Conservation (phyloP, 805 yeast species). For the Sungouiella thailandica region DNA sequence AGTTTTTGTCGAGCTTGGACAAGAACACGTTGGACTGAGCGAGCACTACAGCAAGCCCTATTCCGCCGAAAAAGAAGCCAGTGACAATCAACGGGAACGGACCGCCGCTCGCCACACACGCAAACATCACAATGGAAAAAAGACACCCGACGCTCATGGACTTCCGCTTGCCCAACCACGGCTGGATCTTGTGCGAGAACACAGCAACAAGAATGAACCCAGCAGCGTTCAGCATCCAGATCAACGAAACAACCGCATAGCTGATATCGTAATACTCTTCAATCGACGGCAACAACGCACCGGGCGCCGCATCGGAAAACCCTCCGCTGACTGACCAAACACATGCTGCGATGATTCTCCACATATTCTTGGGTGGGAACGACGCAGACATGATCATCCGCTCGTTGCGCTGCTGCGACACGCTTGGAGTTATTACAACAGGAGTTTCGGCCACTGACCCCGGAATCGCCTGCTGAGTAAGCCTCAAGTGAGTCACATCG, state of each 20-base stretch:
- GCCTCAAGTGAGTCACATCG: conserved; percentile 7
- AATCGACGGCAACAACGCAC: conserved; percentile 19
- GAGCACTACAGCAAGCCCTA: conserved; percentile 18
- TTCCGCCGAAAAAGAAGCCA: conserved; percentile 21
- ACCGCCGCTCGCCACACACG: conserved; percentile 17
- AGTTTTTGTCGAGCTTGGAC: conserved; percentile 17
- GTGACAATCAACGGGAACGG: conserved; percentile 18
- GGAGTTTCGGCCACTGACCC: conserved; percentile 1
- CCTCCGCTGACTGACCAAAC: conserved; percentile 15
- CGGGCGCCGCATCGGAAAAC: conserved; percentile 18
- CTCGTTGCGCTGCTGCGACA: conserved; percentile 7
- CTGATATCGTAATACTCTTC: conserved; percentile 15
- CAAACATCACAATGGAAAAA: conserved; percentile 10
- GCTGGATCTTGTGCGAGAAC: conserved; percentile 13
- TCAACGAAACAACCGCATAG: conserved; percentile 16
- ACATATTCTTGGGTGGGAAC: conserved; percentile 13
- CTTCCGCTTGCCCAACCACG: conserved; percentile 13
- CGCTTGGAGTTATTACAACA: conserved; percentile 2
- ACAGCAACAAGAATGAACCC: conserved; percentile 18
- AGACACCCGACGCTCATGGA: conserved; percentile 14
- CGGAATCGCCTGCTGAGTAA: neutral
- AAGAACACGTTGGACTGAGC: conserved; percentile 20
- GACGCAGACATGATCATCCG: conserved; percentile 12
- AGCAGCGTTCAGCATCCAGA: conserved; percentile 18
- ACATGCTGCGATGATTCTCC: conserved; percentile 14